Conservation (phyloP, 371 early-diverging fungal species). For the Amoeboaphelidium protococcarum region DNA sequence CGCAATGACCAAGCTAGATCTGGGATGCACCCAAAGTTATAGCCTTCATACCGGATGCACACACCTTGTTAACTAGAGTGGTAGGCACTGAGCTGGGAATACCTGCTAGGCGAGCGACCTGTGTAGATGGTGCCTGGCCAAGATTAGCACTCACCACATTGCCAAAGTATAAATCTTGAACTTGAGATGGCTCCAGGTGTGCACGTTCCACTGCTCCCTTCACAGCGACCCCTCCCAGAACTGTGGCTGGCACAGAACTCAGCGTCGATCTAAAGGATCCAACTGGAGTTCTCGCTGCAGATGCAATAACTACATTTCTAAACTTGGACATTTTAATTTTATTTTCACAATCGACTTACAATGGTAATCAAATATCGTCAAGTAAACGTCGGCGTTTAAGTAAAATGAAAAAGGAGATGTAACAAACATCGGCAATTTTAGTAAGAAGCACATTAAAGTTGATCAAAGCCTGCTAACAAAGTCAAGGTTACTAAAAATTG, state of each 20-base stretch:
- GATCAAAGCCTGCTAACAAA: too few relatives aligned
- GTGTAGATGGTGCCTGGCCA: slow-evolving; percentile 89
- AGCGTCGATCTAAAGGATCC: slow-evolving; percentile 78
- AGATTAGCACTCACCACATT: slow-evolving; percentile 58
- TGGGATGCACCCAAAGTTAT: slow-evolving; percentile 56
- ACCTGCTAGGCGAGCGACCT: slow-evolving; percentile 76
- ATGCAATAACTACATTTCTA: slow-evolving; percentile 72
- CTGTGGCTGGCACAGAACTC: slow-evolving; percentile 47
- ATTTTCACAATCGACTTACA: too few relatives aligned
- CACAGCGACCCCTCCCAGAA: slow-evolving; percentile 42
- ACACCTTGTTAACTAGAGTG: slow-evolving; percentile 92
- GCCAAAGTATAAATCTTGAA: slow-evolving; percentile 63
- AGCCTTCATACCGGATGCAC: slow-evolving; percentile 89
- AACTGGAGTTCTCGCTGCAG: slow-evolving; percentile 71
- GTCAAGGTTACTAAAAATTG: too few relatives aligned
- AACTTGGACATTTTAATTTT: too few relatives aligned
- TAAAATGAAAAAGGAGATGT: too few relatives aligned
- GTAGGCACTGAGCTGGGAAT: slow-evolving; percentile 37
- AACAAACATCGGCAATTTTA: too few relatives aligned
- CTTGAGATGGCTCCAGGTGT: slow-evolving; percentile 29
- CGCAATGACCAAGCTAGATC: slow-evolving; percentile 51
- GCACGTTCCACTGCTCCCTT: slow-evolving; percentile 41
- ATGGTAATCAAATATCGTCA: too few relatives aligned
- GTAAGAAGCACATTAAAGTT: too few relatives aligned
- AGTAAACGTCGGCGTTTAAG: too few relatives aligned